Evolutionary conservation across 108 stramenopile genomes (phyloP).

Genomic region (Cylindrotheca closterium): DNA sequence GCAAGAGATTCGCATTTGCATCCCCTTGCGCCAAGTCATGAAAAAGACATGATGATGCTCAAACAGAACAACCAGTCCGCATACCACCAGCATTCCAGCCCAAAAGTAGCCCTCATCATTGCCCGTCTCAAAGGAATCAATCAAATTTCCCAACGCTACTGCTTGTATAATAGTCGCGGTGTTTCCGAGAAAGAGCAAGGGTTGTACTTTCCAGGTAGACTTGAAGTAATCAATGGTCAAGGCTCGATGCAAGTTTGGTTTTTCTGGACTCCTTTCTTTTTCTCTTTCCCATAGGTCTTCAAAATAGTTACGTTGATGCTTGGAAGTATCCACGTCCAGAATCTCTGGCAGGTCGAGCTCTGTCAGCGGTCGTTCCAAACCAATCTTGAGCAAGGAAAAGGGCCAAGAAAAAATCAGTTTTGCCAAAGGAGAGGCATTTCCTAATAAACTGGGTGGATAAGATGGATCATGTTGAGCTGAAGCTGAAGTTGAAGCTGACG

Average conservation of each 20-base stretch:
- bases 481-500: not conserved
- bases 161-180: slow-evolving; percentile 58
- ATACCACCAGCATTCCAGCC: slow-evolving; percentile 52
- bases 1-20: slow-evolving; percentile 62
- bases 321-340: slow-evolving; percentile 24
- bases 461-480: slow-evolving; percentile 1
- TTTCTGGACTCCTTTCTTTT: slow-evolving; percentile 13
- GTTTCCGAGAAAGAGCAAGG: slow-evolving; percentile 35
- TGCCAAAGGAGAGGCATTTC: slow-evolving; percentile 39
- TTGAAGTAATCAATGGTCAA: slow-evolving; percentile 56
- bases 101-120: slow-evolving; percentile 41
- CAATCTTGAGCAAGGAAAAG: slow-evolving; percentile 51
- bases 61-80: slow-evolving; percentile 51
- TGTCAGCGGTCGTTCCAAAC: slow-evolving; percentile 46
- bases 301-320: slow-evolving; percentile 27
- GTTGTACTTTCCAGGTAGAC: slow-evolving; percentile 66
- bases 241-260: slow-evolving; percentile 58
- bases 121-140: slow-evolving; percentile 59
- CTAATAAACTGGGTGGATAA: slow-evolving; percentile 40
- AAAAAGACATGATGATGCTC: slow-evolving; percentile 58
- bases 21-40: slow-evolving; percentile 47
- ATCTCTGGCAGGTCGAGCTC: slow-evolving; percentile 49
- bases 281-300: slow-evolving; percentile 45
- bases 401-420: slow-evolving; percentile 57
- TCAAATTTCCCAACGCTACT: slow-evolving; percentile 64